phyloP scores from a whole-genome alignment of 768 basidiomycete species.

The Phanerodontia chrysosporium region DNA sequence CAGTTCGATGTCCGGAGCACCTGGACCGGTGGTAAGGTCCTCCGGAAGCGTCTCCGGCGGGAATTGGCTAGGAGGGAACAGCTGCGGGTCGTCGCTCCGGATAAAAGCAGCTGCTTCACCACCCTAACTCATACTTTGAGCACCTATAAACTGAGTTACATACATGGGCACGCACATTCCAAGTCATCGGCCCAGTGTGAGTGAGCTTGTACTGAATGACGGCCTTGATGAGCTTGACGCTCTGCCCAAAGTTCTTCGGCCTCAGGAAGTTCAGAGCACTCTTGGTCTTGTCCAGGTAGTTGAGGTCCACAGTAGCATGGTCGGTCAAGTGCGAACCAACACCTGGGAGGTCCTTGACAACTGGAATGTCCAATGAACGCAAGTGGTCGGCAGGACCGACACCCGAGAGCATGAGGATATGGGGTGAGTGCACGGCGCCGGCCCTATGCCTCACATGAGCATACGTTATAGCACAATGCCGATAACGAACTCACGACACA shows the following conservation, averaged over 20 bases:
- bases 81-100: constrained; percentile 41
- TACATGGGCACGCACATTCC: constrained; percentile 40
- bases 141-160: neutral
- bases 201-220: constrained; percentile 39
- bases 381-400: constrained; percentile 66
- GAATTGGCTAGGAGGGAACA: constrained; percentile 35
- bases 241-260: constrained; percentile 5
- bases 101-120: constrained; percentile 51
- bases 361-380: constrained; percentile 44
- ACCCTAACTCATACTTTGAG: constrained; percentile 18
- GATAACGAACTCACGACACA: constrained; percentile 42
- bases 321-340: constrained; percentile 75
- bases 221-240: constrained; percentile 20
- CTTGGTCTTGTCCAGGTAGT: constrained; percentile 48
- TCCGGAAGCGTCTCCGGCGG: constrained; percentile 12
- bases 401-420: constrained; percentile 70
- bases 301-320: constrained; percentile 53
- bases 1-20: constrained; percentile 34
- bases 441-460: constrained; percentile 36
- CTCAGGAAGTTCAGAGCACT: constrained; percentile 37
- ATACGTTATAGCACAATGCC: neutral
- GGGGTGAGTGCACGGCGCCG: constrained; percentile 62
- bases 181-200: constrained; percentile 46
- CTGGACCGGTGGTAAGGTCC: constrained; percentile 29
- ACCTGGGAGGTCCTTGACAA: constrained; percentile 61